Evolutionary conservation across 805 yeast species (phyloP), one percentile per base, ranked within the genome.

Genomic region (Kregervanrija delftensis): DNA sequence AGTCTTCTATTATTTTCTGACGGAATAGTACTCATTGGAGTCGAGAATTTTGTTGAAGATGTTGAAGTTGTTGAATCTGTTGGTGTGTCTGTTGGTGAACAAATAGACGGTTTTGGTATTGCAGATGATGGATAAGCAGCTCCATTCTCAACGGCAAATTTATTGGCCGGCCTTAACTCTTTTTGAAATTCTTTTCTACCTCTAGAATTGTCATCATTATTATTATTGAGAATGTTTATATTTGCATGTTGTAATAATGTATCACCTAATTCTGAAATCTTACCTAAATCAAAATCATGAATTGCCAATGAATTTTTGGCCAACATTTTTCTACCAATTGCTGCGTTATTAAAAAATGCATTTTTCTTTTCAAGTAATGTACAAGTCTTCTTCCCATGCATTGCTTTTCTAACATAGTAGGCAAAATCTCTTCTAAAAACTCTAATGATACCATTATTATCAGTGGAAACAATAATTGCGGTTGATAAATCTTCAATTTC

Each of bases 351-450:
- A 22, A 22, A 22, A 22, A 22, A 22, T 15, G 30, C 32, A 28
- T 36, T 13, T 37, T n/a, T 39, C 16, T 31, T 14, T 13, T 42
- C 49, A 11, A 46, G 15, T 2, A 46, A 36, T 43, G 40, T 16
- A 3, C 41, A 33, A 5, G 39, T 30, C 36, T 53, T 59, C 39
- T 50, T 59, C 33, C 42, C 36, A 4, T 40, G 39, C 3, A 46
- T 8, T 2, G 47, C 43, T 41, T 68, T 69, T 45, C 82, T 56
- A 11, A 69, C 62, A 10, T 57, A 54, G 42, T 76, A 69, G 0
- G 93, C 83, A 43, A 83, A 71, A 60, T 89, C 97, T 46, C 86
- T 83, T 56, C 97, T 71, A 59, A 85, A 86, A 0, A 89, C 84
- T 38, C 93, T 64, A 30, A 89, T 84, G 2, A 72, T 52, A 0